Percentiles rank a stretch among this genome's conserved stretches.
Evolutionary conservation across 2,329 filamentous ascomycete species (phyloP).

Genomic region (Fusarium haematococcum): DNA sequence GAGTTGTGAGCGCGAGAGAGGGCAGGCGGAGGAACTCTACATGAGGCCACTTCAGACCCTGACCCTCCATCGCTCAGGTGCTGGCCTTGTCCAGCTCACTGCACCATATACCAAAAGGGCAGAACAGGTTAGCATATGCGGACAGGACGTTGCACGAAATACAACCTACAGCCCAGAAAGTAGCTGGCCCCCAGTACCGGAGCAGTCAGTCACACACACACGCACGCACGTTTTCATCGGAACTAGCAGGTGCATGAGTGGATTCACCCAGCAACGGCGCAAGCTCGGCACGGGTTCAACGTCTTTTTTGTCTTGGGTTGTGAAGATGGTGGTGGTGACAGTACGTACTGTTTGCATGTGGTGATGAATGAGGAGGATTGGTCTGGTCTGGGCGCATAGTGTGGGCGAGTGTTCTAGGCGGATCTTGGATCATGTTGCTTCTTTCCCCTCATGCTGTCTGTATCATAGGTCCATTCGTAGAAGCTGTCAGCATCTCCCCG

Average conservation of each 20-base stretch:
- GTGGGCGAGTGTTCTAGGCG: conserved; percentile 21
- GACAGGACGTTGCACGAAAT: conserved; percentile 19
- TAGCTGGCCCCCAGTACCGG: conserved; percentile 15
- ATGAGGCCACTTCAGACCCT: conserved; percentile 30
- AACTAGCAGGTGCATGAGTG: conserved; percentile 26
- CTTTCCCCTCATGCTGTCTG: not conserved
- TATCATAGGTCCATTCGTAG: not conserved
- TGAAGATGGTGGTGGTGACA: conserved; percentile 3
- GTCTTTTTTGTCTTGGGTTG: conserved; percentile 27
- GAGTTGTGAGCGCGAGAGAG: conserved; percentile 7
- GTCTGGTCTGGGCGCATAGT: conserved; percentile 10
- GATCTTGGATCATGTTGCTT: not conserved
- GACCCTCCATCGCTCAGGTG: conserved; percentile 26
- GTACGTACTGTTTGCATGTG: not conserved
- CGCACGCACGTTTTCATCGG: conserved; percentile 23
- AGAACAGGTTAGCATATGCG: conserved; percentile 24
- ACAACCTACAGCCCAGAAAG: conserved; percentile 9
- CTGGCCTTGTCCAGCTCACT: conserved; percentile 19
- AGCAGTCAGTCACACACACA: conserved; percentile 1
- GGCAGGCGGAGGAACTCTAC: conserved; percentile 23
- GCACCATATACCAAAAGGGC: conserved; percentile 22
- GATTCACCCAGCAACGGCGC: conserved; percentile 22
- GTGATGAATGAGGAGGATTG: not conserved
- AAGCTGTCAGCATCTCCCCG: not conserved
- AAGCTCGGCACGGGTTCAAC: conserved; percentile 36